Conservation (phyloP, 1,284 basidiomycete genomes). For the Psilocybe mexicana region DNA sequence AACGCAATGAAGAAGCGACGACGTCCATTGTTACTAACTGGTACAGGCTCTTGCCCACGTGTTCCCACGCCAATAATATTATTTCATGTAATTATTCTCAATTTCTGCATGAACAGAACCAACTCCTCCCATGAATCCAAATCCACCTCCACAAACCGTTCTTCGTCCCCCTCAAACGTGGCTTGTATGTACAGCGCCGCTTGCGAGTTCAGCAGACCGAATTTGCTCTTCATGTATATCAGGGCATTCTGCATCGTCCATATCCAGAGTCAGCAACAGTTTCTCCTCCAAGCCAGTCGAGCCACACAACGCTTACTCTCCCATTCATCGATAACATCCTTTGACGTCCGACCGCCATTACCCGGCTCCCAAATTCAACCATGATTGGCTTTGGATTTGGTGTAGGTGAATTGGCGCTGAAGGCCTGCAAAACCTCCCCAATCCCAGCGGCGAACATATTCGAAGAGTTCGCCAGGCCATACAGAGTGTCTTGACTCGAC, state of each 20-base stretch:
- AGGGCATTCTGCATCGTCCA: conserved; percentile 29
- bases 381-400: conserved; percentile 26
- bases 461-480: conserved; percentile 23
- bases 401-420: conserved; percentile 16
- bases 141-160: conserved; percentile 32
- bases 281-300: neutral
- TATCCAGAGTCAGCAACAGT: neutral
- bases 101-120: conserved; percentile 28
- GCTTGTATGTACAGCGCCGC: conserved; percentile 30
- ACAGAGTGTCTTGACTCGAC: conserved; percentile 15
- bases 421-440: conserved; percentile 28
- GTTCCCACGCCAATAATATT: neutral
- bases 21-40: neutral
- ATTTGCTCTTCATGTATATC: conserved; percentile 35
- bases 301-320: conserved; percentile 20
- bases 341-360: conserved; percentile 34
- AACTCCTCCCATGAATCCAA: conserved; percentile 38
- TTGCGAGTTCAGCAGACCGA: conserved; percentile 32
- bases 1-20: neutral
- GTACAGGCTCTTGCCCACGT: conserved; percentile 7
- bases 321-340: conserved; percentile 32
- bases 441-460: conserved; percentile 29
- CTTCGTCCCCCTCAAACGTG: conserved; percentile 26
- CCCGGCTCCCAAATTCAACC: conserved; percentile 30
- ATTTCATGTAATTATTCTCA: conserved; percentile 26